These are phyloP conservation scores for Debaryomyces tyrocola DNA, from an alignment of 805 yeast species.

Conservation along the genomic window DNA sequence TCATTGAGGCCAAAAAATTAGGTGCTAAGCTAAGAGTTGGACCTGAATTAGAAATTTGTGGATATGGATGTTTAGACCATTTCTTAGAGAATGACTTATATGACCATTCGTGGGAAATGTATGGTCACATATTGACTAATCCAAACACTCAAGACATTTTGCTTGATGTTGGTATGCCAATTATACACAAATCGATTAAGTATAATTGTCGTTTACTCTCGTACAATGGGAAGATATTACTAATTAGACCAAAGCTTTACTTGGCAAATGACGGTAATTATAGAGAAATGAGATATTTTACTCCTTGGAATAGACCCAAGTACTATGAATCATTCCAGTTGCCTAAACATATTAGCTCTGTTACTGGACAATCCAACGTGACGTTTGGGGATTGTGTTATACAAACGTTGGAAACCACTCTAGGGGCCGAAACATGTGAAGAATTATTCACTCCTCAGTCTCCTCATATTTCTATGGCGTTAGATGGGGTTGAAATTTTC, in stretches of 20 bases:
- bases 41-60: slow-evolving; percentile 93
- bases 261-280: slow-evolving; percentile 98
- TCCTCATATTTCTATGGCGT: slow-evolving; percentile 87
- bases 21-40: slow-evolving; percentile 90
- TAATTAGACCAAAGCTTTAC: slow-evolving; percentile 90
- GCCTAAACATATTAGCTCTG: slow-evolving; percentile 65
- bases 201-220: slow-evolving; percentile 91
- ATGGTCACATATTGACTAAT: slow-evolving; percentile 68
- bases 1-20: slow-evolving; percentile 66
- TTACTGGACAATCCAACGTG: slow-evolving; percentile 67
- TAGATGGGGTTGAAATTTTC: slow-evolving; percentile 96
- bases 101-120: slow-evolving; percentile 93
- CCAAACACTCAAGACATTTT: slow-evolving; percentile 73
- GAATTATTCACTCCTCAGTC: slow-evolving; percentile 95
- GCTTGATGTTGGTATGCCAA: slow-evolving; percentile 93
- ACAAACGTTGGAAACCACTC: slow-evolving; percentile 77
- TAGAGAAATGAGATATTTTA: slow-evolving; percentile 95
- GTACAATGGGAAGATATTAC: slow-evolving; percentile 70
- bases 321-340: slow-evolving; percentile 70
- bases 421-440: slow-evolving; percentile 99
- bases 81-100: slow-evolving; percentile 87
- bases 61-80: slow-evolving; percentile 94
- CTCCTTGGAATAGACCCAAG: slow-evolving; percentile 87
- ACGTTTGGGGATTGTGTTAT: slow-evolving; percentile 90
- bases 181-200: slow-evolving; percentile 80